Conservation (phyloP, 345 rosid genomes). For the Salix viminalis region DNA sequence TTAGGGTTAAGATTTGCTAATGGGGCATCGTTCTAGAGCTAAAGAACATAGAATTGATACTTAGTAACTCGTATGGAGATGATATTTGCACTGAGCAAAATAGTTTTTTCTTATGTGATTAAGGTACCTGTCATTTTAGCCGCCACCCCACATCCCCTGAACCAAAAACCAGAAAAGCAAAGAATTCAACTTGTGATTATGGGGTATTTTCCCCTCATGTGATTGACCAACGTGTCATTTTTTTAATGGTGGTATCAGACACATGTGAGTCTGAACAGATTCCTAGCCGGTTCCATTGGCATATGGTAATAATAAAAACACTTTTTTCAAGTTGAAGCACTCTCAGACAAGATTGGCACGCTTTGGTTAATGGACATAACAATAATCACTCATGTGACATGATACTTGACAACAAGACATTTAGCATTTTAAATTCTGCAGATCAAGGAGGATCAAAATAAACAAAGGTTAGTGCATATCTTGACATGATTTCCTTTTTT, state of each 20-base stretch:
- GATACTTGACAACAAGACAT: neutral
- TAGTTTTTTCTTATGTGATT: neutral
- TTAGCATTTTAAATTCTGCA: neutral
- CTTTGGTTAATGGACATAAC: slow-evolving; percentile 4
- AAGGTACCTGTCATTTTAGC: neutral
- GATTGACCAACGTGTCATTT: neutral
- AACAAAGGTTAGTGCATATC: neutral
- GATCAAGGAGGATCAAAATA: neutral
- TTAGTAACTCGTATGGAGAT: neutral
- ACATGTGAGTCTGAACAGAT: slow-evolving; percentile 24
- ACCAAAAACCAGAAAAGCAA: neutral
- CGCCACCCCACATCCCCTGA: neutral
- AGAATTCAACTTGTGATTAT: neutral
- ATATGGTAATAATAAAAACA: neutral
- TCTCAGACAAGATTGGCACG: slow-evolving; percentile 13
- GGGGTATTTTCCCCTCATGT: neutral
- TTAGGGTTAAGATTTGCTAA: neutral
- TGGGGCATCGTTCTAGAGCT: neutral
- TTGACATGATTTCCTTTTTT: neutral
- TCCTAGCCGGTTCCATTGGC: slow-evolving; percentile 11
- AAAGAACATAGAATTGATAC: neutral
- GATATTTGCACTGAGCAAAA: neutral
- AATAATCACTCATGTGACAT: slow-evolving; percentile 20
- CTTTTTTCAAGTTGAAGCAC: neutral
- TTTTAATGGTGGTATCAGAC: neutral